phyloP scores from a whole-genome alignment of 768 basidiomycete species.

The Serendipita indica region DNA sequence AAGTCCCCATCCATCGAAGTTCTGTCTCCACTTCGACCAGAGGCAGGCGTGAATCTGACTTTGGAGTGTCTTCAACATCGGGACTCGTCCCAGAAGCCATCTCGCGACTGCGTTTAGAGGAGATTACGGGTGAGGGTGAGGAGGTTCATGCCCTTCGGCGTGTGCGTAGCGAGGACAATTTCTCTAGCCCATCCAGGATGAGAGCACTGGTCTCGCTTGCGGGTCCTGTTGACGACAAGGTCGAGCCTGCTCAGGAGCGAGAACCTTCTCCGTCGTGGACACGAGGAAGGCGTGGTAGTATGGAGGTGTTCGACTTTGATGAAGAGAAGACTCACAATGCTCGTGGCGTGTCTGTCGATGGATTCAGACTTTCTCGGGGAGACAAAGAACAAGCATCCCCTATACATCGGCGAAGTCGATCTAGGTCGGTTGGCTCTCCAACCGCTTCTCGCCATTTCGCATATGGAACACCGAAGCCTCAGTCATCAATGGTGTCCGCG shows the following conservation, averaged over 20 bases:
- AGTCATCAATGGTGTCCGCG: neutral
- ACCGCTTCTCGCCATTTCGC: slow-evolving; percentile 9
- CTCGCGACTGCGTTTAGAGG: neutral
- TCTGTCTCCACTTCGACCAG: neutral
- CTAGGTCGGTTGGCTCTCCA: slow-evolving; percentile 25
- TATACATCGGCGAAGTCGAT: slow-evolving; percentile 28
- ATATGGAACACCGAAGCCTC: neutral
- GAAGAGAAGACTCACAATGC: slow-evolving; percentile 7
- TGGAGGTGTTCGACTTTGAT: slow-evolving; percentile 22
- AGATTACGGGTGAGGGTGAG: neutral
- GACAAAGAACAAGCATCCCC: neutral
- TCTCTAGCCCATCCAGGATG: slow-evolving; percentile 26
- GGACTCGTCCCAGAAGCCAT: neutral
- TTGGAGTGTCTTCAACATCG: neutral
- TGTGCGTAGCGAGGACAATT: slow-evolving; percentile 46
- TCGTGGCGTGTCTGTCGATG: neutral
- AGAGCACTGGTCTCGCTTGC: neutral
- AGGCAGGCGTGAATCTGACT: neutral
- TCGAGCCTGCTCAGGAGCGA: neutral
- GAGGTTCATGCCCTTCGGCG: slow-evolving; percentile 33
- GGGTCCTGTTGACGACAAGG: neutral
- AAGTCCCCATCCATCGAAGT: neutral
- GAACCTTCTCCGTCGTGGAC: neutral
- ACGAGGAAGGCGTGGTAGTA: slow-evolving; percentile 14
- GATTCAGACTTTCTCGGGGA: neutral